Conservation (phyloP, 768 basidiomycete genomes). For the Collybia nuda region DNA sequence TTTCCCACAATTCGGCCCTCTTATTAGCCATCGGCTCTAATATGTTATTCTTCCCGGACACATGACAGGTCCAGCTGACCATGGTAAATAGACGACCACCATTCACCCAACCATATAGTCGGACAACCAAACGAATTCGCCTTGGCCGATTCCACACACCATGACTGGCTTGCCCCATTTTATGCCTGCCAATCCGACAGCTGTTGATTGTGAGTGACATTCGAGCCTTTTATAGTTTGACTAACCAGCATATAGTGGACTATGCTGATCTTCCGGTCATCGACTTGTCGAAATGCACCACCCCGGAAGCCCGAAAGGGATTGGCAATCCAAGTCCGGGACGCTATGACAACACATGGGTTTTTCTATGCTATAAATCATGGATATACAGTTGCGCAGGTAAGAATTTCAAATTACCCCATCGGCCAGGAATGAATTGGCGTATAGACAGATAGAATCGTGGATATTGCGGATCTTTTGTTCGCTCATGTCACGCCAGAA, state of each 20-base stretch:
- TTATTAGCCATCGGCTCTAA: too few relatives aligned
- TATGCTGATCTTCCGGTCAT: slow-evolving; percentile 51
- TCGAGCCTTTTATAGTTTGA: not conserved
- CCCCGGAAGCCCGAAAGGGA: slow-evolving; percentile 30
- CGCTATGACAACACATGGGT: slow-evolving; percentile 40
- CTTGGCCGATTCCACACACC: too few relatives aligned
- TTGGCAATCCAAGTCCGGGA: slow-evolving; percentile 40
- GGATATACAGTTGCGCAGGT: slow-evolving; percentile 16
- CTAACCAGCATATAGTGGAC: slow-evolving; percentile 18
- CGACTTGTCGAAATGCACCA: slow-evolving; percentile 40
- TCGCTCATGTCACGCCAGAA: slow-evolving; percentile 31
- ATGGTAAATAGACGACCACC: too few relatives aligned
- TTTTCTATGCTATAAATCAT: slow-evolving; percentile 49
- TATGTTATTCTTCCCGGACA: too few relatives aligned
- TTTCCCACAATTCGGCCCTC: too few relatives aligned
- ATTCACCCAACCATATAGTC: too few relatives aligned
- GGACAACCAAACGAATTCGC: too few relatives aligned
- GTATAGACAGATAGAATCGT: slow-evolving; percentile 41
- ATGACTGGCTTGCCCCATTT: slow-evolving; percentile 32
- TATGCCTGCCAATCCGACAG: slow-evolving; percentile 28
- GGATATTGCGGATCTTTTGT: slow-evolving; percentile 40
- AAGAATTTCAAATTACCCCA: not conserved
- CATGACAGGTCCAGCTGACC: too few relatives aligned
- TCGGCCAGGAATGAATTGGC: not conserved
- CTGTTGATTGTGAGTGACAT: slow-evolving; percentile 21